A percentile compares a stretch with the other conserved stretches of the same genome.
These are phyloP conservation scores for Fusarium coffeatum DNA, from an alignment of 2,329 filamentous ascomycete species.

Conservation along the genomic window DNA sequence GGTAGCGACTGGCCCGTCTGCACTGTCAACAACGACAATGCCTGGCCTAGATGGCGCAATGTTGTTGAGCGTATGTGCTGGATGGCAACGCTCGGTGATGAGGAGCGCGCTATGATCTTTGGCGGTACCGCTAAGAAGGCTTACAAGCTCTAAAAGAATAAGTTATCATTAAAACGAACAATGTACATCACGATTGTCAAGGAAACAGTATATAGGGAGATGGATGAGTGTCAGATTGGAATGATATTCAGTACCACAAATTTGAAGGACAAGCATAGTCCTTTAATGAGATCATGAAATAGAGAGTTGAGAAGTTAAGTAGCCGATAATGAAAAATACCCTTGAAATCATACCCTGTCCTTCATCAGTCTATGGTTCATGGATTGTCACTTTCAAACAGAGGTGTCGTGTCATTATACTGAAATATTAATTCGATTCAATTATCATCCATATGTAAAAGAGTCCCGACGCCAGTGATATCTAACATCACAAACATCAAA, in stretches of 20 bases:
- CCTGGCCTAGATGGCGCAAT: constrained; percentile 81
- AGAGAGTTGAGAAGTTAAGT: constrained; percentile 4
- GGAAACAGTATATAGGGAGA: not conserved
- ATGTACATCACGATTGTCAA: not conserved
- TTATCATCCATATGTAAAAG: constrained; percentile 22
- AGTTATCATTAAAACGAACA: not conserved
- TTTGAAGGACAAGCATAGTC: not conserved
- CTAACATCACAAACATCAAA: constrained; percentile 27
- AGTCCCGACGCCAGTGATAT: constrained; percentile 27
- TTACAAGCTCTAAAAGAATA: constrained; percentile 65
- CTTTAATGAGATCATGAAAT: constrained; percentile 6
- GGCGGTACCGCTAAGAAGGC: constrained; percentile 76
- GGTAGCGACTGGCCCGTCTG: constrained; percentile 95
- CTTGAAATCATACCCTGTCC: not conserved
- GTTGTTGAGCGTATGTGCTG: constrained; percentile 76
- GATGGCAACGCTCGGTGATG: constrained; percentile 69
- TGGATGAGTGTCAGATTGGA: not conserved
- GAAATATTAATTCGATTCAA: constrained; percentile 21
- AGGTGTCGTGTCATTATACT: not conserved
- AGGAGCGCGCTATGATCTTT: constrained; percentile 76
- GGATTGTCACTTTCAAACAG: not conserved
- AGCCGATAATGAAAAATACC: constrained; percentile 24
- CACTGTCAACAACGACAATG: constrained; percentile 69
- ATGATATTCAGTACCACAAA: not conserved
- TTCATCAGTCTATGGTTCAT: not conserved